phyloP scores from a whole-genome alignment of 345 rosid genomes.

The Salix suchowensis region DNA sequence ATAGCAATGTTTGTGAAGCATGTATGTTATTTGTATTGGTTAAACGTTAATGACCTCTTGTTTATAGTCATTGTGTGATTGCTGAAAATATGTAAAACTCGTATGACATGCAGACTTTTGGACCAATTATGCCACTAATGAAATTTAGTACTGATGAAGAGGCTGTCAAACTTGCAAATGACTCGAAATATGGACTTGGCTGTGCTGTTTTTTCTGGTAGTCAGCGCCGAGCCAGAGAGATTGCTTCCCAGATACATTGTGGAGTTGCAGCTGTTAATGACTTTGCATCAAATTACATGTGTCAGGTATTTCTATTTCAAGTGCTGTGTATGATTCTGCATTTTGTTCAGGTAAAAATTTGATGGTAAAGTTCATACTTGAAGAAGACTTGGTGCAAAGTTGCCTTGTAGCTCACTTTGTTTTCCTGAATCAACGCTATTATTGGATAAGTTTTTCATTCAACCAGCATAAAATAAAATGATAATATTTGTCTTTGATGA shows the following conservation, averaged over 20 bases:
- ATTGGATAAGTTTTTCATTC: neutral
- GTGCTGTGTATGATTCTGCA: neutral
- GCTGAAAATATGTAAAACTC: conserved; percentile 6
- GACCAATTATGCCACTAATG: conserved; percentile 98
- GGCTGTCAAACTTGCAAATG: conserved; percentile 80
- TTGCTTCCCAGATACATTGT: conserved; percentile 79
- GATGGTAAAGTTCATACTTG: neutral
- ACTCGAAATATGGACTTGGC: conserved; percentile 88
- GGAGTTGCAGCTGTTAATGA: conserved; percentile 94
- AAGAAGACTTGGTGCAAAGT: neutral
- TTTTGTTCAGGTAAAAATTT: neutral
- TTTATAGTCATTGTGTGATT: neutral
- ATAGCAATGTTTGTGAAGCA: neutral
- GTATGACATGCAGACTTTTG: conserved; percentile 67
- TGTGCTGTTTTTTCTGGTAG: conserved; percentile 91
- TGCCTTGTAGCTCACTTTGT: neutral
- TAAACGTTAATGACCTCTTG: neutral
- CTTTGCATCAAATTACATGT: conserved; percentile 87
- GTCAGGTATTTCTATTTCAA: conserved; percentile 57
- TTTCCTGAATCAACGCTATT: neutral
- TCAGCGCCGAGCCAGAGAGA: conserved; percentile 66
- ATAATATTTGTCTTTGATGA: neutral
- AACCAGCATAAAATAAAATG: too few species aligned
- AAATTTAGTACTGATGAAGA: conserved; percentile 87
- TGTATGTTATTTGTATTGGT: neutral